Percentiles rank a stretch among this genome's conserved stretches.
Evolutionary conservation across 306 rosid genomes (phyloP).

Genomic region (Hippophae tibetana): DNA sequence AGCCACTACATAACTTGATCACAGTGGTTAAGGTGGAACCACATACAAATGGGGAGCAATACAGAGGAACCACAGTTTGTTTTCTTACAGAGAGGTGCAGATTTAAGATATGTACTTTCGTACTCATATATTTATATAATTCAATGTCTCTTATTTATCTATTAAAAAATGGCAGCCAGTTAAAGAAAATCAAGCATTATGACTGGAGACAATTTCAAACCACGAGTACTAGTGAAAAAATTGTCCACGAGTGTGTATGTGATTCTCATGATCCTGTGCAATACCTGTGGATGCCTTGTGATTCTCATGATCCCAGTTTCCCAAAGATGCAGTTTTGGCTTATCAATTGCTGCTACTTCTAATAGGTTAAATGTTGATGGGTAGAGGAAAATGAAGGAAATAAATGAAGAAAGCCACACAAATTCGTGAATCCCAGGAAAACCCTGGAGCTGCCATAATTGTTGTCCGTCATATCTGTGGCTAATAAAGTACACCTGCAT

Average conservation of each 20-base stretch:
- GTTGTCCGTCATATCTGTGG: conserved; percentile 89
- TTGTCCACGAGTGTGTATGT: conserved; percentile 29
- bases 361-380: conserved; percentile 92
- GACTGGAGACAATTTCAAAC: too few species aligned
- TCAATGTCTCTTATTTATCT: too few species aligned
- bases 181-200: too few species aligned
- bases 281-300: conserved; percentile 90
- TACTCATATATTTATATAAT: too few species aligned
- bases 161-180: too few species aligned
- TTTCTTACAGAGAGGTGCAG: too few species aligned
- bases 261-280: conserved; percentile 61
- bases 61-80: too few species aligned
- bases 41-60: too few species aligned
- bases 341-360: conserved; percentile 97
- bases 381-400: conserved; percentile 80
- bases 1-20: too few species aligned
- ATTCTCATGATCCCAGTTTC: conserved; percentile 94
- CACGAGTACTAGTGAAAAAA: background rate
- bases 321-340: conserved; percentile 96
- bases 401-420: conserved; percentile 71
- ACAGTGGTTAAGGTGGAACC: too few species aligned
- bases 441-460: conserved; percentile 77
- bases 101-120: too few species aligned
- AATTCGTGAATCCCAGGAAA: conserved; percentile 62
- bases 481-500: conserved; percentile 88